These are phyloP conservation scores for Leishmania martiniquensis DNA, from an alignment of 208 protist genomes.

Conservation along the genomic window DNA sequence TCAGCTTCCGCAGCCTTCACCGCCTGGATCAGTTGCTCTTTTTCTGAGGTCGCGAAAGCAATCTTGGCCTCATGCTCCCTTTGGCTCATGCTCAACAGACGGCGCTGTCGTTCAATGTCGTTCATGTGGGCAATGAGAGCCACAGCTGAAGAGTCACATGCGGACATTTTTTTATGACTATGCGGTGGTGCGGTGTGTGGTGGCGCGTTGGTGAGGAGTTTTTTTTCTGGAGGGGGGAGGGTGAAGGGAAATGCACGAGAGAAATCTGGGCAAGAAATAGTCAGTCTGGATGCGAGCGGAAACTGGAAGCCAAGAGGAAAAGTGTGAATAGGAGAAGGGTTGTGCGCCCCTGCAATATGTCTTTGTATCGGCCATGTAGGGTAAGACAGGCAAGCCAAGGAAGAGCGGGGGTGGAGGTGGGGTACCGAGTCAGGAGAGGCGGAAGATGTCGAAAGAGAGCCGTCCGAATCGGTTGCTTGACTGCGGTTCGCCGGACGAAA, in stretches of 20 bases:
- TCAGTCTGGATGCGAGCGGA: too few relatives aligned
- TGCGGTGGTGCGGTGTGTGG: neutral
- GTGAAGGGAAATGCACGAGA: neutral
- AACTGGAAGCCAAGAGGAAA: neutral
- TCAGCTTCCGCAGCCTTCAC: constrained; percentile 35
- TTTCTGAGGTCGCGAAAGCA: constrained; percentile 49
- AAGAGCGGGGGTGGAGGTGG: too few relatives aligned
- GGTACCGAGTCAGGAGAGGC: neutral
- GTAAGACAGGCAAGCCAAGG: neutral
- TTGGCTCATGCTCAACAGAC: constrained; percentile 66
- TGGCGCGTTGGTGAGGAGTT: too few relatives aligned
- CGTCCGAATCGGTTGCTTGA: neutral
- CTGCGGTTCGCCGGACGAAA: neutral
- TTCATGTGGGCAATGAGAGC: constrained; percentile 79
- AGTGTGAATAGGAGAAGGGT: neutral
- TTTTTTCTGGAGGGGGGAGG: too few relatives aligned
- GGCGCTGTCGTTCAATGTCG: constrained; percentile 73
- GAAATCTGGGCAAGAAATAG: neutral
- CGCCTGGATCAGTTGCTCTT: constrained; percentile 47
- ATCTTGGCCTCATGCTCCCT: constrained; percentile 76
- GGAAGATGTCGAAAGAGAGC: neutral
- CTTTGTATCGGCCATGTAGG: neutral
- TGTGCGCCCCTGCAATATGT: neutral
- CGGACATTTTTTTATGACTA: constrained; percentile 9
- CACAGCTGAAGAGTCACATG: constrained; percentile 45